Base-by-base conservation (phyloP, 345 rosid species). In the Lumnitzera racemosa region DNA sequence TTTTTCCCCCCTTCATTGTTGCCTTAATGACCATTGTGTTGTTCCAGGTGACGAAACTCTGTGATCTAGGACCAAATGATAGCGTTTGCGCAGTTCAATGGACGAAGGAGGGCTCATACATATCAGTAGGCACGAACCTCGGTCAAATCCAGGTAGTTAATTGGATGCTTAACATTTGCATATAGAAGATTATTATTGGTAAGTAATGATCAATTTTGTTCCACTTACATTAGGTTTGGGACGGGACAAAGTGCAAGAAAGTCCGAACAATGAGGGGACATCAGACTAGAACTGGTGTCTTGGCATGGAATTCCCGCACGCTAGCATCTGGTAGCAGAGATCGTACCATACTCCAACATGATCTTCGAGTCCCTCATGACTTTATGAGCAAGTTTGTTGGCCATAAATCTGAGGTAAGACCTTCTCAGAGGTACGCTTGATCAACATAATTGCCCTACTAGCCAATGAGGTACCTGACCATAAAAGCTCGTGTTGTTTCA, bases 321-420 rank as follows among this genome's bases (percentile, higher is more conserved):
- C 69, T 94, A 31, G 67, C 99, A 50, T 94, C 99, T 4, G 99
- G 99, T 74, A 90, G 99, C 74, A 84, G 97, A 72, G 96, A 90
- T 71, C 78, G 92, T 9, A 80, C 79, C 75, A 94, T 94, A 48
- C 97, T 94, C 72, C 95, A 94, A 49, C 99, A 94, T 59, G 99
- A 94, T 76, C 91, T 94, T 48, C 85, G 99, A 0, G 92, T 94
- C 58, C 78, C 84, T 14, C 82, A 63, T 13, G 96, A 94, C 61
- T 81, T 49, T 51, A 65, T 88, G 13, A 70, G 88, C 85, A 94
- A 86, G 74, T 81, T 88, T 69, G 80, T 80, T 63, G 99, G 99
- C 25, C 99, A 90, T 73, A 94, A 88, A 72, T 94, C 99, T 50
- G 99, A 94, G 83, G 97, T 83, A 67, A 49, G 47, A 15, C 31